Conservation (phyloP, 371 early-diverging fungal genomes). For the Mucor mucedo region DNA sequence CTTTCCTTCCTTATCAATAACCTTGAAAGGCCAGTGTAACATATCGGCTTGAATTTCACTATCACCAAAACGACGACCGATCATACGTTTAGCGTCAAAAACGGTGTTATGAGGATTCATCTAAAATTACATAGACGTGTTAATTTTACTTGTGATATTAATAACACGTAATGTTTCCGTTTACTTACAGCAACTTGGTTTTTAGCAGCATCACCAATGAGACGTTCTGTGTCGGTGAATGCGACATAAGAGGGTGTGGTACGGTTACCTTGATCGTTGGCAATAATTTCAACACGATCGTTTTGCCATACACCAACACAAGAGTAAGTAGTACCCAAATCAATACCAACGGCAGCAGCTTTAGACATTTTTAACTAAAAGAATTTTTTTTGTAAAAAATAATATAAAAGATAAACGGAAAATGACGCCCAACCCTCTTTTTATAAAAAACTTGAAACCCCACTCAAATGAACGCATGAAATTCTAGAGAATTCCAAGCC, state of each 20-base stretch:
- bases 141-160: slow-evolving; percentile 28
- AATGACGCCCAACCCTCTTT: not conserved
- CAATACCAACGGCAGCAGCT: slow-evolving; percentile 70
- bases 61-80: slow-evolving; percentile 93
- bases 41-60: slow-evolving; percentile 84
- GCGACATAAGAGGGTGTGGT: slow-evolving; percentile 88
- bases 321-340: slow-evolving; percentile 99
- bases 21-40: slow-evolving; percentile 89
- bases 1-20: slow-evolving; percentile 91
- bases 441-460: slow-evolving; percentile 13
- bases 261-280: slow-evolving; percentile 80
- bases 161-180: not conserved
- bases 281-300: slow-evolving; percentile 77
- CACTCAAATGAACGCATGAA: slow-evolving; percentile 13
- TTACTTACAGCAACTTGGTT: slow-evolving; percentile 64
- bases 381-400: not conserved
- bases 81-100: slow-evolving; percentile 94
- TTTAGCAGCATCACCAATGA: slow-evolving; percentile 86
- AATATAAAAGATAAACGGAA: not conserved
- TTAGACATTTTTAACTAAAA: slow-evolving; percentile 21
- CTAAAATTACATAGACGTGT: slow-evolving; percentile 36
- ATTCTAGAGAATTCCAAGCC: slow-evolving; percentile 19
- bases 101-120: slow-evolving; percentile 92
- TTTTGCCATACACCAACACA: slow-evolving; percentile 94
- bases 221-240: slow-evolving; percentile 73